Percentiles rank a stretch among this genome's conserved stretches.
Conservation (phyloP, 345 rosid species). For the Boechera stricta region DNA sequence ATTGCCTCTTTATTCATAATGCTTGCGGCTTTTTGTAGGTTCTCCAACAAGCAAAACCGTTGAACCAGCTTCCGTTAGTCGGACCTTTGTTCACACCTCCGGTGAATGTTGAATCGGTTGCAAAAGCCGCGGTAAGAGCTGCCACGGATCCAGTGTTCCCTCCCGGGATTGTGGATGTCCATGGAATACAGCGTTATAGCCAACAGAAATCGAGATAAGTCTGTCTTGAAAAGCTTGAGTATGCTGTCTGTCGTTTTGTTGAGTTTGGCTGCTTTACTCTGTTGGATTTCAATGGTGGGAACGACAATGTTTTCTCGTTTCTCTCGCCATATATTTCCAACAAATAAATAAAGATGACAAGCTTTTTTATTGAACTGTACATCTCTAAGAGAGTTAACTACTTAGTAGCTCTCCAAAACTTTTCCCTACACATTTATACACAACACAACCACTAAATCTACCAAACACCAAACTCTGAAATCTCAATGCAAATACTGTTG, state of each 20-base stretch:
- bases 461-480: constrained; percentile 37
- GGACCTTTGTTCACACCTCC: constrained; percentile 65
- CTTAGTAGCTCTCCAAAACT: constrained; percentile 60
- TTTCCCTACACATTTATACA: constrained; percentile 58
- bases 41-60: constrained; percentile 68
- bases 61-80: constrained; percentile 63
- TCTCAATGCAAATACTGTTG: constrained; percentile 60
- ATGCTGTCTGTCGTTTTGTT: constrained; percentile 28
- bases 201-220: constrained; percentile 56
- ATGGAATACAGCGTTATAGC: constrained; percentile 64
- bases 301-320: constrained; percentile 27
- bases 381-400: constrained; percentile 41
- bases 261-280: constrained; percentile 23
- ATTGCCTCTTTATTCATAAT: constrained; percentile 6
- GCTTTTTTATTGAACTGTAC: constrained; percentile 41
- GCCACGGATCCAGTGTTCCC: constrained; percentile 72
- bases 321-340: constrained; percentile 28
- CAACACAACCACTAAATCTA: constrained; percentile 46
- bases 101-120: constrained; percentile 52
- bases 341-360: constrained; percentile 37
- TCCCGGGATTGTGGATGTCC: constrained; percentile 66
- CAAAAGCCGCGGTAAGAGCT: constrained; percentile 56
- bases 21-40: constrained; percentile 44
- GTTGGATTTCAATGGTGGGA: constrained; percentile 24
- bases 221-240: constrained; percentile 11